A percentile compares a stretch with the other conserved stretches of the same genome.
These are phyloP conservation scores for Phytophthora kernoviae DNA, from an alignment of 352 stramenopile species.

Conservation along the genomic window DNA sequence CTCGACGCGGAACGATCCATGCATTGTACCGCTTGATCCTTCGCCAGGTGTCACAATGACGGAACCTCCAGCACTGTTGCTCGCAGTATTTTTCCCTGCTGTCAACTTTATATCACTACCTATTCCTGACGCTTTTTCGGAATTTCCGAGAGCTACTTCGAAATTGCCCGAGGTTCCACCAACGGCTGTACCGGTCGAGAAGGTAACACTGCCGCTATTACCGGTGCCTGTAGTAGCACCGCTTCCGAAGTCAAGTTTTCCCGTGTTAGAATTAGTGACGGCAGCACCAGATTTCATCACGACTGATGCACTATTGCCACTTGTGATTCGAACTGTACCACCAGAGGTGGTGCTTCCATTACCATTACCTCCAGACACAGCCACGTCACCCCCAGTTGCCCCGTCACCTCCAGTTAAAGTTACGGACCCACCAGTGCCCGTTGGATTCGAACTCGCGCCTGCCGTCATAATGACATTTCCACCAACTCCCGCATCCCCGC, in stretches of 20 bases:
- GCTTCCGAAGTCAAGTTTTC: conserved; percentile 36
- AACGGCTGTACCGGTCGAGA: conserved; percentile 37
- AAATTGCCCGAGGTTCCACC: conserved; percentile 41
- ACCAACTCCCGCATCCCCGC: conserved; percentile 10
- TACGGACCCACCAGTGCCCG: conserved; percentile 24
- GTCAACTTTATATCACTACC: conserved; percentile 40
- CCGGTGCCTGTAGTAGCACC: conserved; percentile 31
- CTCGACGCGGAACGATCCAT: conserved; percentile 51
- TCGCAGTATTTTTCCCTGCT: conserved; percentile 33
- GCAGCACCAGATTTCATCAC: conserved; percentile 31
- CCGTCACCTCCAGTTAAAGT: conserved; percentile 19
- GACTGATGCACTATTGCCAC: conserved; percentile 33
- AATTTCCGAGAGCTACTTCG: conserved; percentile 41
- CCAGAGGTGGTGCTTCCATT: conserved; percentile 7
- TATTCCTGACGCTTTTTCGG: conserved; percentile 19
- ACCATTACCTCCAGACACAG: conserved; percentile 35
- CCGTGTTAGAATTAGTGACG: conserved; percentile 30
- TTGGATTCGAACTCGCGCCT: conserved; percentile 21
- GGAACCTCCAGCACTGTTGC: conserved; percentile 37
- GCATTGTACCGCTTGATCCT: conserved; percentile 20
- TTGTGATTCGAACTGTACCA: conserved; percentile 27
- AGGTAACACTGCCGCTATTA: conserved; percentile 40
- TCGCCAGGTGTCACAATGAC: conserved; percentile 47
- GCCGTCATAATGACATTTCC: conserved; percentile 24
- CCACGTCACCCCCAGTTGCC: conserved; percentile 33